A percentile compares a stretch with the other conserved stretches of the same genome.
phyloP scores from a whole-genome alignment of 108 stramenopile genomes.

The Aurantiochytrium sp. region DNA sequence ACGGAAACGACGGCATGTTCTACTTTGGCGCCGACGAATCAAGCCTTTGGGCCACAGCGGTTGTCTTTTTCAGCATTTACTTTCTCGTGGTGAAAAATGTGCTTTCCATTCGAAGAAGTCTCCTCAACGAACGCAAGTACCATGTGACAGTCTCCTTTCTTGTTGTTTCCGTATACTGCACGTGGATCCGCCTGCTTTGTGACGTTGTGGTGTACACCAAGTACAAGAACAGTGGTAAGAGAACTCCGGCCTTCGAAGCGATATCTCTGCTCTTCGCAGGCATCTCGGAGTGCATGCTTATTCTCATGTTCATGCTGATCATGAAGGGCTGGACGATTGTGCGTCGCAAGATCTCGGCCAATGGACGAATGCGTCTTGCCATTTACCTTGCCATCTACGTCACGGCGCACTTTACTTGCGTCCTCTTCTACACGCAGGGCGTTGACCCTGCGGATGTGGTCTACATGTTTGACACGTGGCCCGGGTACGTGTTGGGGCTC shows the following conservation, averaged over 20 bases:
- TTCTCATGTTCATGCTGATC: conserved; percentile 17
- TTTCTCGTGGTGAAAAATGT: background rate
- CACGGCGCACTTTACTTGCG: background rate
- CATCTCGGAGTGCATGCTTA: background rate
- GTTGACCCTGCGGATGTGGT: background rate
- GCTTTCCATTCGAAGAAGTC: background rate
- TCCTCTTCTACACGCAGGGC: background rate
- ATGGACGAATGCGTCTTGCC: conserved; percentile 20
- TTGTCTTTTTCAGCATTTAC: background rate
- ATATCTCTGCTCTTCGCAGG: background rate
- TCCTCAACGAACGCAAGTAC: background rate
- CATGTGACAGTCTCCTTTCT: background rate
- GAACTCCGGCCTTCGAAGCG: background rate
- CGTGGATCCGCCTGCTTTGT: background rate
- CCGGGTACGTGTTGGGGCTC: background rate
- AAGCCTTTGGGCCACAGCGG: background rate
- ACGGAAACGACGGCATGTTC: background rate
- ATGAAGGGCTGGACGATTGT: conserved; percentile 37
- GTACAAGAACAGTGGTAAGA: background rate
- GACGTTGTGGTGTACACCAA: background rate
- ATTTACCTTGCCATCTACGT: background rate
- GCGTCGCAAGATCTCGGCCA: conserved; percentile 25
- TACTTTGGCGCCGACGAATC: conserved; percentile 8
- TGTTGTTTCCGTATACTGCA: background rate
- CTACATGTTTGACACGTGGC: background rate